Evolutionary conservation across 331 rosid genomes (phyloP).

Genomic region (Prunus yedoensis): DNA sequence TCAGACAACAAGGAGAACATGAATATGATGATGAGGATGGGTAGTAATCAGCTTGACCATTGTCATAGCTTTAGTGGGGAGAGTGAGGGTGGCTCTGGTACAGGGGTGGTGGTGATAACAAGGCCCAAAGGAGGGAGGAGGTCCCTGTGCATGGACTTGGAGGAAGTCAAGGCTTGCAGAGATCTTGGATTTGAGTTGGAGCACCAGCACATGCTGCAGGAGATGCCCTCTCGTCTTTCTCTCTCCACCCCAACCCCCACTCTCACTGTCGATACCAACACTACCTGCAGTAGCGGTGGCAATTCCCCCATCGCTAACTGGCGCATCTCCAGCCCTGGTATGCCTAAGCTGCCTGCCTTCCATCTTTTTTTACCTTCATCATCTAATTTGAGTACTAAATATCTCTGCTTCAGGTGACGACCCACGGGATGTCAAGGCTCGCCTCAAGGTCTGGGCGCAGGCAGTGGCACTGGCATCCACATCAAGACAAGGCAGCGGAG

Average conservation of each 20-base stretch:
- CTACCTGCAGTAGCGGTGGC: constrained; percentile 58
- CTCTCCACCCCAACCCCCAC: constrained; percentile 42
- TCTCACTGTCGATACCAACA: constrained; percentile 38
- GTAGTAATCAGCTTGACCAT: constrained; percentile 5
- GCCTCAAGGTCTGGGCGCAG: constrained; percentile 93
- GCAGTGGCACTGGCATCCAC: constrained; percentile 86
- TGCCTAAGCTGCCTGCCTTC: neutral
- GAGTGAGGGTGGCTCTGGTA: constrained; percentile 33
- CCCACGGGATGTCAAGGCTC: constrained; percentile 84
- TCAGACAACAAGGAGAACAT: neutral
- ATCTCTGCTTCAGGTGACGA: constrained; percentile 57
- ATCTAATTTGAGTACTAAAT: neutral
- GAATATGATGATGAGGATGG: neutral
- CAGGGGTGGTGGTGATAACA: constrained; percentile 52
- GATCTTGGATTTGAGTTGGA: constrained; percentile 91
- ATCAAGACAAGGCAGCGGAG: constrained; percentile 36
- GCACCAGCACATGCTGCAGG: constrained; percentile 48
- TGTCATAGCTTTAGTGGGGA: constrained; percentile 41
- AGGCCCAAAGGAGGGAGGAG: constrained; percentile 78
- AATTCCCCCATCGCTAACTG: constrained; percentile 72
- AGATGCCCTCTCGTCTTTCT: constrained; percentile 45
- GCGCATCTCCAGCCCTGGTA: constrained; percentile 84
- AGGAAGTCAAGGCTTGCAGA: constrained; percentile 86
- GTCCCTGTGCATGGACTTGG: constrained; percentile 69
- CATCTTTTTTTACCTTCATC: neutral